Conservation (phyloP, 495 filamentous ascomycete species). For the Hypomontagnella monticulosa region DNA sequence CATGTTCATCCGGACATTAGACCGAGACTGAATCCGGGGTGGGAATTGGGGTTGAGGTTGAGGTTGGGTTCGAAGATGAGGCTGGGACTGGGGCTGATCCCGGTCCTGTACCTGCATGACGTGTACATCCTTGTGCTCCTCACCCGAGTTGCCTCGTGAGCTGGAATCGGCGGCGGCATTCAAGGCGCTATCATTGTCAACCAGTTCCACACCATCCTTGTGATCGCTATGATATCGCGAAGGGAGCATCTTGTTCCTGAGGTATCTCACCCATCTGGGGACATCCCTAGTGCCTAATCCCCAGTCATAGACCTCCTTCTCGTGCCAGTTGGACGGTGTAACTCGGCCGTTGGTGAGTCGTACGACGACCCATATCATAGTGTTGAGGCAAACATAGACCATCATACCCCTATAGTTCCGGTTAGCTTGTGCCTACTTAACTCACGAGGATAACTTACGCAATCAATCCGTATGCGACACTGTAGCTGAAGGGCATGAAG, state of each 20-base stretch:
- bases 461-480: conserved; percentile 81
- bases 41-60: conserved; percentile 10
- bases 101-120: conserved; percentile 6
- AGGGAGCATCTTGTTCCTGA: conserved; percentile 28
- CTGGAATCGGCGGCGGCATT: conserved; percentile 39
- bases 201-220: conserved; percentile 45
- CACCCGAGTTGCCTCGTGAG: conserved; percentile 44
- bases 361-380: conserved; percentile 63
- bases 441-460: conserved; percentile 56
- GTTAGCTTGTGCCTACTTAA: conserved; percentile 24
- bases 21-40: too few species aligned
- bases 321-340: conserved; percentile 74
- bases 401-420: conserved; percentile 66
- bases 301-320: conserved; percentile 81
- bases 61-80: conserved; percentile 1
- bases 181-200: conserved; percentile 45
- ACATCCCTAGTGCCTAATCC: conserved; percentile 49
- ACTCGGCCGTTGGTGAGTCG: conserved; percentile 67
- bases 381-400: conserved; percentile 75
- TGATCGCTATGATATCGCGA: conserved; percentile 21
- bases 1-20: conserved; percentile 4
- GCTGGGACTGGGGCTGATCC: background rate
- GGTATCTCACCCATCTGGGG: conserved; percentile 45
- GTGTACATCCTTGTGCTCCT: conserved; percentile 38
- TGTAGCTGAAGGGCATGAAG: conserved; percentile 85